Evolutionary conservation across 106 monocot genomes (phyloP).

Genomic region (Dioscorea alata): DNA sequence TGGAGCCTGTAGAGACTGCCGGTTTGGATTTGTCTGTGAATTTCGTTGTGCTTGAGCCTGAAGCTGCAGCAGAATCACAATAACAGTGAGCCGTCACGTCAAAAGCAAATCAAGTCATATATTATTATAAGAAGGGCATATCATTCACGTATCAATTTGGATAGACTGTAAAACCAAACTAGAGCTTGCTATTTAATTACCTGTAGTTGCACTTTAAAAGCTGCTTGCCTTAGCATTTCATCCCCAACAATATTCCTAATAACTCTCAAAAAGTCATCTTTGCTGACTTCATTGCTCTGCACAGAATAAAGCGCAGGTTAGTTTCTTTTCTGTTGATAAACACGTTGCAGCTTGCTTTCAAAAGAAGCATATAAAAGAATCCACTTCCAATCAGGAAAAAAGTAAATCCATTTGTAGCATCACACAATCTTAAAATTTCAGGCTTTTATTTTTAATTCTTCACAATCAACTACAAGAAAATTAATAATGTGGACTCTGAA

Average conservation of each 20-base stretch:
- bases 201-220: conserved; percentile 67
- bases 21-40: conserved; percentile 39
- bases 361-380: not conserved
- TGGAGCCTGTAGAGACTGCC: conserved; percentile 42
- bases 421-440: too few species aligned
- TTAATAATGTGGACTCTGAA: too few species aligned
- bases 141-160: not conserved
- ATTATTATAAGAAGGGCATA: too few species aligned
- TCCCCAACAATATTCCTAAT: conserved; percentile 96
- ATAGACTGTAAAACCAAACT: not conserved
- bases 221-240: conserved; percentile 92
- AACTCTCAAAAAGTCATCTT: conserved; percentile 85
- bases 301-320: not conserved
- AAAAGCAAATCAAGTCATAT: not conserved
- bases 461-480: too few species aligned
- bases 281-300: conserved; percentile 83
- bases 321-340: too few species aligned
- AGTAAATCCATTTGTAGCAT: not conserved
- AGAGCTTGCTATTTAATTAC: conserved; percentile 20
- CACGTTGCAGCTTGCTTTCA: not conserved
- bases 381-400: not conserved
- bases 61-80: conserved; percentile 18
- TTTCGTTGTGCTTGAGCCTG: conserved; percentile 46
- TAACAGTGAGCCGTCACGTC: not conserved
- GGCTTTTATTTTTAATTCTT: too few species aligned